These are phyloP conservation scores for Tulasnella sp. DNA, from an alignment of 768 basidiomycete genomes.

Conservation along the genomic window DNA sequence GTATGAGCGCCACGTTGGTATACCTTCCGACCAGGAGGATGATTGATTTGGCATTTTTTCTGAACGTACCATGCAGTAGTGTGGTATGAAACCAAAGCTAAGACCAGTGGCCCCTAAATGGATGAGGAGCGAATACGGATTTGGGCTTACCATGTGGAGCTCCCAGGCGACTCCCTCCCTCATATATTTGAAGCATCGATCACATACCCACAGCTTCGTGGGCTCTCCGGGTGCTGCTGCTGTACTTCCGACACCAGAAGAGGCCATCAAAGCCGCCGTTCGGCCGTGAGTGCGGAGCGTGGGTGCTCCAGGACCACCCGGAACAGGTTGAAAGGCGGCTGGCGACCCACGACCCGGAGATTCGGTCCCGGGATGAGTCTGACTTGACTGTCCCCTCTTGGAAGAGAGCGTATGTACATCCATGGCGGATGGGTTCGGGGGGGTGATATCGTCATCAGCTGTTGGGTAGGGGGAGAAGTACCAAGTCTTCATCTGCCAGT, in stretches of 20 bases:
- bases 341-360: background rate
- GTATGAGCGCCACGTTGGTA: slow-evolving; percentile 82
- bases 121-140: slow-evolving; percentile 3
- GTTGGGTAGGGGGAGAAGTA: slow-evolving; percentile 91
- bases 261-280: slow-evolving; percentile 61
- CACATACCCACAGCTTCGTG: slow-evolving; percentile 63
- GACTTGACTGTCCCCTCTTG: background rate
- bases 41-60: slow-evolving; percentile 55
- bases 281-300: slow-evolving; percentile 55
- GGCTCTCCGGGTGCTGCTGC: slow-evolving; percentile 31
- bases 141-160: slow-evolving; percentile 45
- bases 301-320: slow-evolving; percentile 30
- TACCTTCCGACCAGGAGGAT: slow-evolving; percentile 82
- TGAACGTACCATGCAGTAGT: slow-evolving; percentile 23
- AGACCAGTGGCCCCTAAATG: too few relatives aligned
- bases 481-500: slow-evolving; percentile 86
- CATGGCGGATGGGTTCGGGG: background rate
- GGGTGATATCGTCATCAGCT: slow-evolving; percentile 43
- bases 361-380: background rate
- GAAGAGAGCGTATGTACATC: background rate
- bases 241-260: slow-evolving; percentile 42
- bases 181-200: slow-evolving; percentile 97
- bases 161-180: slow-evolving; percentile 54
- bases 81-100: background rate
- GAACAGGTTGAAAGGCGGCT: background rate